Conservation (phyloP, 495 filamentous ascomycete genomes). For the Penicillium chermesinum region DNA sequence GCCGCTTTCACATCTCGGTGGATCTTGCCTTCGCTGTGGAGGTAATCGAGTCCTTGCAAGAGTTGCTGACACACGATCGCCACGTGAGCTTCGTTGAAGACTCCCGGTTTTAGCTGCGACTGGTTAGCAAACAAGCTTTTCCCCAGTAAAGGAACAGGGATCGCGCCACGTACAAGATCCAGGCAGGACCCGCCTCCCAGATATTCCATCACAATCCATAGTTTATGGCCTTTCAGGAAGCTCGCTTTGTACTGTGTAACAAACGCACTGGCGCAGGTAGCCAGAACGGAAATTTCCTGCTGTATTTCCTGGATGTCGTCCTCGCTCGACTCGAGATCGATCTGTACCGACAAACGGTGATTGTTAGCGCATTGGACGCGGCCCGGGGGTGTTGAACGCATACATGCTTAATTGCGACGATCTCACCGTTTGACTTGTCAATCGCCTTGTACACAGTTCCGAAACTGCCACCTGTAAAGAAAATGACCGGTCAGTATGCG, state of each 20-base stretch:
- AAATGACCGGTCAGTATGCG: conserved; percentile 7
- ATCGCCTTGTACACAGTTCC: conserved; percentile 95
- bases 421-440: conserved; percentile 76
- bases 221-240: conserved; percentile 86
- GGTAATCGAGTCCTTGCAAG: conserved; percentile 83
- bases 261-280: conserved; percentile 86
- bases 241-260: conserved; percentile 96
- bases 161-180: conserved; percentile 62
- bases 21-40: conserved; percentile 92
- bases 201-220: conserved; percentile 99
- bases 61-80: conserved; percentile 93
- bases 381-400: conserved; percentile 21
- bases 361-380: conserved; percentile 13
- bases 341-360: conserved; percentile 49
- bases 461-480: conserved; percentile 75
- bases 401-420: conserved; percentile 90
- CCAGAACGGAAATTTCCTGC: conserved; percentile 92
- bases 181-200: conserved; percentile 89
- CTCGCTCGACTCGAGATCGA: conserved; percentile 95
- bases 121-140: conserved; percentile 22
- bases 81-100: conserved; percentile 84
- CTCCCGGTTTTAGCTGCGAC: conserved; percentile 78
- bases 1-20: conserved; percentile 97
- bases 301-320: conserved; percentile 98
- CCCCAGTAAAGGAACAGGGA: background rate